These are phyloP conservation scores for Marasmius sp. DNA, from an alignment of 1,284 basidiomycete genomes.

Conservation along the genomic window DNA sequence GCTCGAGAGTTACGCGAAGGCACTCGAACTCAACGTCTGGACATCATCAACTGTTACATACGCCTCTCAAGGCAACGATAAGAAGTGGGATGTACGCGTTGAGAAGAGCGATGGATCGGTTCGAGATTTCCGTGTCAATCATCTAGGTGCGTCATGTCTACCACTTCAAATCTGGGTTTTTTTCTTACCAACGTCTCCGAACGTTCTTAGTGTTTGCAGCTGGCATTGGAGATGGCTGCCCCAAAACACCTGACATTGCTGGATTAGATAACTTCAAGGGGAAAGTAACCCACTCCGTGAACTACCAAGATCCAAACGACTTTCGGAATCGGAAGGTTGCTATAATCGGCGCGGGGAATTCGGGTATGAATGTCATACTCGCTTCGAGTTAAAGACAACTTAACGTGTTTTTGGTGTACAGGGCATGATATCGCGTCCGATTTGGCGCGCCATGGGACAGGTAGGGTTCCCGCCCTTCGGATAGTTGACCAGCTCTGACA, in stretches of 20 bases:
- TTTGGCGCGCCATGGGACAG: conserved; percentile 23
- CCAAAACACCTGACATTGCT: conserved; percentile 39
- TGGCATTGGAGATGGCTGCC: conserved; percentile 54
- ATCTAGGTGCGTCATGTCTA: conserved; percentile 20
- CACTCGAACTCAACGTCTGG: conserved; percentile 70
- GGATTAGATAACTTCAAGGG: conserved; percentile 54
- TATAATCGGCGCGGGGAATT: conserved; percentile 64
- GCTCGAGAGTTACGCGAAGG: conserved; percentile 65
- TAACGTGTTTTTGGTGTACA: conserved; percentile 3
- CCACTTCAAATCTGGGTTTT: background rate
- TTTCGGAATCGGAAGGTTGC: conserved; percentile 57
- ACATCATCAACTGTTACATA: conserved; percentile 48
- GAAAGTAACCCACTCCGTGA: conserved; percentile 54
- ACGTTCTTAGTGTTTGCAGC: conserved; percentile 53
- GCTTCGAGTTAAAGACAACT: background rate
- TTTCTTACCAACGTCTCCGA: background rate
- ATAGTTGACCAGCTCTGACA: background rate
- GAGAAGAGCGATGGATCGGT: conserved; percentile 41
- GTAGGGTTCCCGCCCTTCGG: conserved; percentile 3
- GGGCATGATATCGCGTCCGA: conserved; percentile 28
- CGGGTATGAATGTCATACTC: conserved; percentile 33
- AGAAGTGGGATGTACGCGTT: conserved; percentile 57
- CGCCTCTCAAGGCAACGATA: conserved; percentile 45
- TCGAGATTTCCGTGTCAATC: conserved; percentile 51
- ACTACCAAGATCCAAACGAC: conserved; percentile 50